Conservation (phyloP, 371 early-diverging fungal species). For the Mucor plumbeus region DNA sequence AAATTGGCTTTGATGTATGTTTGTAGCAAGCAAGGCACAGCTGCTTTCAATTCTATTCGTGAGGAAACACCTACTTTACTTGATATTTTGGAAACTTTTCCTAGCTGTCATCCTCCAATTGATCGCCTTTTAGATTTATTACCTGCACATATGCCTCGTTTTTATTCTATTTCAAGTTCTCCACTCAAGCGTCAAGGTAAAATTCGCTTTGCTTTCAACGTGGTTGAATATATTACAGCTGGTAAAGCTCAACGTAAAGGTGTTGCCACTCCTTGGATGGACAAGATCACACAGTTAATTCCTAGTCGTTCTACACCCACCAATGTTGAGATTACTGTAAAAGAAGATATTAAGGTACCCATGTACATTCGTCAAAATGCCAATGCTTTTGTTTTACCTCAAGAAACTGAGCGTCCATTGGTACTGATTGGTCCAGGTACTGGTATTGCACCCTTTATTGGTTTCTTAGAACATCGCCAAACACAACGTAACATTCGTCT, state of each 20-base stretch:
- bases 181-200: slow-evolving; percentile 55
- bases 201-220: slow-evolving; percentile 84
- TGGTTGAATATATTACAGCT: slow-evolving; percentile 72
- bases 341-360: slow-evolving; percentile 30
- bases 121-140: slow-evolving; percentile 77
- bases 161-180: slow-evolving; percentile 84
- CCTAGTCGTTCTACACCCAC: slow-evolving; percentile 26
- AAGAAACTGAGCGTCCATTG: slow-evolving; percentile 58
- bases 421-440: slow-evolving; percentile 89
- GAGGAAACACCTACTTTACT: slow-evolving; percentile 72
- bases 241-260: slow-evolving; percentile 65
- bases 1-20: slow-evolving; percentile 76
- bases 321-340: slow-evolving; percentile 21
- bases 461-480: slow-evolving; percentile 76
- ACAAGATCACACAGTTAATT: slow-evolving; percentile 54
- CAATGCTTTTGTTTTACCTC: slow-evolving; percentile 67
- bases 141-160: slow-evolving; percentile 83
- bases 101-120: slow-evolving; percentile 65
- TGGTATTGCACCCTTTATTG: slow-evolving; percentile 89
- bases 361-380: slow-evolving; percentile 64
- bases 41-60: slow-evolving; percentile 69
- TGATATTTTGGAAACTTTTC: slow-evolving; percentile 81
- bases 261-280: slow-evolving; percentile 85
- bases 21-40: slow-evolving; percentile 78
- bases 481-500: slow-evolving; percentile 46